Evolutionary conservation across 495 filamentous ascomycete species (phyloP), one percentile per base, ranked within the genome.

Genomic region (Aspergillus indologenus): DNA sequence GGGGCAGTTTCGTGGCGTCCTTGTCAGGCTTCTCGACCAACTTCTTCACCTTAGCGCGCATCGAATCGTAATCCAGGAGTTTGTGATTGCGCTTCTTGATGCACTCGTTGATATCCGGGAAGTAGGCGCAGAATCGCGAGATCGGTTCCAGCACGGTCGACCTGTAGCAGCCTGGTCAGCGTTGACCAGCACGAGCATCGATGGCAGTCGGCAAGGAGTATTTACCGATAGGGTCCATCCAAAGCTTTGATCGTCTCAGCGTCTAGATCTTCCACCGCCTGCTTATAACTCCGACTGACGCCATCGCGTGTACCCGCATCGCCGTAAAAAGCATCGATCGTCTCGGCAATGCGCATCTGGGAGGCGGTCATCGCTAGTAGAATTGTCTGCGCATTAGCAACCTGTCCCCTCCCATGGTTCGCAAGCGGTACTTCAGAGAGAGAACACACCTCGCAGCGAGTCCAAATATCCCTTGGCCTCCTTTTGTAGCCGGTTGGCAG

Each of bases 21-120:
- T 98, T 98, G 80, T 98, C 94, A 44, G 94, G 94, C 78, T 98
- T 98, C 75, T 98, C 95, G 61, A 89, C 90, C 5, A 98, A 83
- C 73, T 91, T 93, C 82, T 96, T 96, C 58, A 98, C 94, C 69
- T 92, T 93, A 48, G 92, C 90, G 47, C 94, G 89, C 75, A 96
- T 88, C 29, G 91, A 84, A 74, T 98, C 94, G 80, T 97, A 98
- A 75, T 98, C 94, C 64, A 97, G 88, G 48, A 97, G 86, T 66
- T 98, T 98, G 82, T 98, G 88, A 63, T 96, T 90, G 68, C 94
- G 89, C 74, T 98, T 98, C 75, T 97, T 98, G 73, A 98, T 98
- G 71, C 95, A 98, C 76, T 96, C 91, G 73, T 98, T 98, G 62
- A 98, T 92, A 70, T 98, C 94, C 5, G 95, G 95, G 75, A 98